A percentile compares a stretch with the other conserved stretches of the same genome.
These are phyloP conservation scores for Xylaria sp. DNA, from an alignment of 2,329 filamentous ascomycete species.

Conservation along the genomic window DNA sequence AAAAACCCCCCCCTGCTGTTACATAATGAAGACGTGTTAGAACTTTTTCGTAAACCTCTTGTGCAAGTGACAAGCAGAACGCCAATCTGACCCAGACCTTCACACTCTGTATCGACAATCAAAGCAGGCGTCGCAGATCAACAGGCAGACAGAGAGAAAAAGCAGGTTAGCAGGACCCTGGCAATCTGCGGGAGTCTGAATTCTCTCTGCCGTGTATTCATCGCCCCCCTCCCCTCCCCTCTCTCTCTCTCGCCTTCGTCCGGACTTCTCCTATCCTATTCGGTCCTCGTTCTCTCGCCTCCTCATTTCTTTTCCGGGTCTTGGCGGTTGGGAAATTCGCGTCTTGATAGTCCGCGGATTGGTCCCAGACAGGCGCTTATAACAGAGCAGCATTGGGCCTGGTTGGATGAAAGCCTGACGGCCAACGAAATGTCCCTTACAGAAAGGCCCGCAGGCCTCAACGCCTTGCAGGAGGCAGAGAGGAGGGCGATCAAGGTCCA, in stretches of 20 bases:
- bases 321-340: background rate
- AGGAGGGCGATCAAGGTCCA: constrained; percentile 2
- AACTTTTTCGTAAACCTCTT: background rate
- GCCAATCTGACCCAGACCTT: background rate
- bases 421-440: background rate
- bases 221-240: background rate
- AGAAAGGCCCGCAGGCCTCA: background rate
- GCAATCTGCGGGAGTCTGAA: background rate
- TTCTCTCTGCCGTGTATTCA: background rate
- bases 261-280: background rate
- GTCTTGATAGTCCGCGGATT: background rate
- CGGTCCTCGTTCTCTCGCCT: background rate
- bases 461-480: background rate
- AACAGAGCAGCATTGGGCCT: background rate
- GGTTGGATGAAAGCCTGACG: background rate
- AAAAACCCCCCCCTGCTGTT: background rate
- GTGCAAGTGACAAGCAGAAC: background rate
- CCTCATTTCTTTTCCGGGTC: background rate
- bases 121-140: background rate
- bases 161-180: background rate
- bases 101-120: background rate
- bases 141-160: background rate
- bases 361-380: background rate
- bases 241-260: background rate
- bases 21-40: background rate